These are phyloP conservation scores for Aphanomyces euteiches DNA, from an alignment of 352 stramenopile genomes.

Conservation along the genomic window DNA sequence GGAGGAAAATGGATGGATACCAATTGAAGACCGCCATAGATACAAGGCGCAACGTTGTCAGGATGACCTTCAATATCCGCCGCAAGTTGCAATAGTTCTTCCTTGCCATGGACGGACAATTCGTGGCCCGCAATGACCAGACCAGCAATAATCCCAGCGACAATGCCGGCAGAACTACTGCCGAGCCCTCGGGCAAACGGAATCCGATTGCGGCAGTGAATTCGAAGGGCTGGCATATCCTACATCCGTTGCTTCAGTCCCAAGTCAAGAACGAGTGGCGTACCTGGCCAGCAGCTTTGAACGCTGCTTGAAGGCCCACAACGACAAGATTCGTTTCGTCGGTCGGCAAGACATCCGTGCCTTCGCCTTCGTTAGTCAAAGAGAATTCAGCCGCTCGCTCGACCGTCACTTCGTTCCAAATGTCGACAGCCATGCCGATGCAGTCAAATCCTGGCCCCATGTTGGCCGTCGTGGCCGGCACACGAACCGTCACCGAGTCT, in stretches of 20 bases:
- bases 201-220: constrained; percentile 97
- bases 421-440: constrained; percentile 97
- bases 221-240: constrained; percentile 90
- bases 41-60: constrained; percentile 98
- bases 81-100: constrained; percentile 97
- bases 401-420: constrained; percentile 98
- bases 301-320: constrained; percentile 93
- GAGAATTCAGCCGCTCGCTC: constrained; percentile 87
- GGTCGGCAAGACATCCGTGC: constrained; percentile 87
- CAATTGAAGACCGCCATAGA: constrained; percentile 98
- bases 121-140: constrained; percentile 96
- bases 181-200: constrained; percentile 96
- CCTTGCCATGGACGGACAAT: constrained; percentile 79
- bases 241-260: neutral
- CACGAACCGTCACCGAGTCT: constrained; percentile 93
- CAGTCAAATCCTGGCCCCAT: constrained; percentile 98
- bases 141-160: constrained; percentile 97
- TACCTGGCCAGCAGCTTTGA: constrained; percentile 90
- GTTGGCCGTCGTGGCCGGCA: constrained; percentile 98
- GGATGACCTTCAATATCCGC: constrained; percentile 98
- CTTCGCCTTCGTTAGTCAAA: constrained; percentile 97
- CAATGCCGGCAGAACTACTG: constrained; percentile 97
- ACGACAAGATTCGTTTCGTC: constrained; percentile 92
- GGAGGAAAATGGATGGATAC: constrained; percentile 34
- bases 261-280: neutral